phyloP scores from a whole-genome alignment of 257 asterid species.

The Agastache rugosa region DNA sequence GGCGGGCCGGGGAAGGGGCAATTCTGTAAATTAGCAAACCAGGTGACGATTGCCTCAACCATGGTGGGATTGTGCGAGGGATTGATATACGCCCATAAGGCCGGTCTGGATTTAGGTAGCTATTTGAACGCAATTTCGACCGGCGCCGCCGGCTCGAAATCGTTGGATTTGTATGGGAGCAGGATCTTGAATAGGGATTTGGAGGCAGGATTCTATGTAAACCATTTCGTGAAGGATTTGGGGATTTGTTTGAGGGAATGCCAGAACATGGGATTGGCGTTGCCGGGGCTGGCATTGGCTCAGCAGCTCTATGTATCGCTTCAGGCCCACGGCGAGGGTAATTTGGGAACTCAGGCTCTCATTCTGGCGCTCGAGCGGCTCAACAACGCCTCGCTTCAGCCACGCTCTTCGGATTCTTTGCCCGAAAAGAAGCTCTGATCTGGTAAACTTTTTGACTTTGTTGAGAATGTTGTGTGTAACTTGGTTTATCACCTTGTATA shows the following conservation, averaged over 20 bases:
- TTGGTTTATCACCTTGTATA: background rate
- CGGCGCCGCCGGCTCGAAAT: slow-evolving; percentile 92
- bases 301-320: slow-evolving; percentile 87
- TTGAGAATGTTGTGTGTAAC: background rate
- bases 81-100: slow-evolving; percentile 74
- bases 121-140: slow-evolving; percentile 76
- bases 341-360: slow-evolving; percentile 90
- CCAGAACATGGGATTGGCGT: slow-evolving; percentile 82
- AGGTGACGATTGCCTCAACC: slow-evolving; percentile 69
- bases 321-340: slow-evolving; percentile 89
- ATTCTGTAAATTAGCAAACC: slow-evolving; percentile 81
- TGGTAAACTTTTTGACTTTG: slow-evolving; percentile 14
- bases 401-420: slow-evolving; percentile 3
- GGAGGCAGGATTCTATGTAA: slow-evolving; percentile 89
- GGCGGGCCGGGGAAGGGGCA: slow-evolving; percentile 96
- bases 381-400: slow-evolving; percentile 60
- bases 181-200: slow-evolving; percentile 79
- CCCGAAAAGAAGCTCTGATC: slow-evolving; percentile 35
- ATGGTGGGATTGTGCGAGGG: slow-evolving; percentile 97
- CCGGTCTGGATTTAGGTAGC: slow-evolving; percentile 63
- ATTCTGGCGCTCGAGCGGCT: slow-evolving; percentile 84
- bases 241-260: slow-evolving; percentile 96
- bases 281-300: slow-evolving; percentile 92
- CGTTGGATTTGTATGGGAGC: slow-evolving; percentile 78
- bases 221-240: slow-evolving; percentile 92